Percentiles rank a stretch among this genome's conserved stretches.
phyloP scores from a whole-genome alignment of 2,329 filamentous ascomycete species.

The Neonectria faginata region DNA sequence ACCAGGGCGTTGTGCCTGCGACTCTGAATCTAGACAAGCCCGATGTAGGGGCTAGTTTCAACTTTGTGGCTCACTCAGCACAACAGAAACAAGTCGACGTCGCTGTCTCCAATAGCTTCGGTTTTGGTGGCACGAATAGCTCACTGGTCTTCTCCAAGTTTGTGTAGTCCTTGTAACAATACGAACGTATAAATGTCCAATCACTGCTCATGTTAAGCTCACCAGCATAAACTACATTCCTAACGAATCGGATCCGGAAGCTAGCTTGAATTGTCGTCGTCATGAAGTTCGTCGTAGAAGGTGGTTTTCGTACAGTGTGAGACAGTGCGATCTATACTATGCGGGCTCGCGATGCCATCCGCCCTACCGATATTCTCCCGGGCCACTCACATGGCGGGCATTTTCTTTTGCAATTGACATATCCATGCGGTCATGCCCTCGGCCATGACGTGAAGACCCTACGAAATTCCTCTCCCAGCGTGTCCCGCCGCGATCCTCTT shows the following conservation, averaged over 20 bases:
- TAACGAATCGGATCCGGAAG: background rate
- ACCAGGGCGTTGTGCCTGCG: constrained; percentile 81
- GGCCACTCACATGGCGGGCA: constrained; percentile 41
- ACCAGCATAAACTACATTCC: background rate
- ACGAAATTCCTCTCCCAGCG: constrained; percentile 23
- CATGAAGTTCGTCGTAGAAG: background rate
- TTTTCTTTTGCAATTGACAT: constrained; percentile 37
- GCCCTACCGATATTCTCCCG: constrained; percentile 45
- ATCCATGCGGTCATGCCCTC: constrained; percentile 45
- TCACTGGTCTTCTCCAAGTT: constrained; percentile 78
- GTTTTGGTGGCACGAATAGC: constrained; percentile 96
- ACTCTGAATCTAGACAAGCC: constrained; percentile 83
- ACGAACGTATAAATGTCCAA: background rate
- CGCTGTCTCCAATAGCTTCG: constrained; percentile 94
- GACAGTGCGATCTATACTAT: constrained; percentile 22
- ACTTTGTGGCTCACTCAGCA: constrained; percentile 80
- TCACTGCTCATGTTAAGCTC: background rate
- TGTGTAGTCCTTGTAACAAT: constrained; percentile 1
- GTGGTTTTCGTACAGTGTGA: constrained; percentile 24
- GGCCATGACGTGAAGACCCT: constrained; percentile 48
- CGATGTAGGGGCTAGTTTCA: constrained; percentile 79
- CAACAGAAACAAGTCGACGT: constrained; percentile 79
- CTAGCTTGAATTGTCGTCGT: background rate
- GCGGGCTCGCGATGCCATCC: background rate
- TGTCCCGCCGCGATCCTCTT: constrained; percentile 16